Evolutionary conservation across 768 basidiomycete genomes (phyloP).

Genomic region (Termitomyces sp.): DNA sequence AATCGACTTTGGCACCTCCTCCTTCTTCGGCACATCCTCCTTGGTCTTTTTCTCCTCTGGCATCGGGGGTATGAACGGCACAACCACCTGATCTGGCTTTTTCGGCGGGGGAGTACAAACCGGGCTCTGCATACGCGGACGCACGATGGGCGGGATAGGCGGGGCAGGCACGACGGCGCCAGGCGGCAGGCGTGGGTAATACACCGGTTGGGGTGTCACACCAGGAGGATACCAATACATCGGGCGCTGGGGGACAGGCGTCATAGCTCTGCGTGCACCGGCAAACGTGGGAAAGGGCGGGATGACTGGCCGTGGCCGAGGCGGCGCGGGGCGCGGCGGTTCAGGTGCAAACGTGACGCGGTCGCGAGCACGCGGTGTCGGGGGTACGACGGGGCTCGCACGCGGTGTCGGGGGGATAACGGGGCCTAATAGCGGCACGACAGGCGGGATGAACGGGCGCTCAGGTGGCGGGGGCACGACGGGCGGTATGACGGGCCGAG

Average conservation of each 20-base stretch:
- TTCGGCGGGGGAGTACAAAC: not conserved
- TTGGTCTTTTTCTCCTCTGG: not conserved
- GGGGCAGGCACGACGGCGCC: not conserved
- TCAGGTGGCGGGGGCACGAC: no score
- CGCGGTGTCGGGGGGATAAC: not conserved
- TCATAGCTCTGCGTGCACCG: not conserved
- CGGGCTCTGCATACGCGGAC: not conserved
- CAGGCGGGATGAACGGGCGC: not conserved
- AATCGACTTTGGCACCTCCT: no score
- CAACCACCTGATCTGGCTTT: not conserved
- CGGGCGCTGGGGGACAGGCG: not conserved
- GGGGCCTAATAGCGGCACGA: not conserved
- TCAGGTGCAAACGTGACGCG: not conserved
- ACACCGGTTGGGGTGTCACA: not conserved
- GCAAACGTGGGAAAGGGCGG: not conserved
- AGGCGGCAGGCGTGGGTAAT: not conserved
- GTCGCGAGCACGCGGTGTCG: not conserved
- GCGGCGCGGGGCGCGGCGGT: not conserved
- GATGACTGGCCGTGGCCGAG: not conserved
- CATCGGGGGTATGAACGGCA: constrained; percentile 4
- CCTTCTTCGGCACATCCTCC: no score
- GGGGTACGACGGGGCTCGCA: no score
- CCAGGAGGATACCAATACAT: constrained; percentile 2
- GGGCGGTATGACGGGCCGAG: no score
- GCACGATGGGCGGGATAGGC: not conserved